Base-by-base conservation (phyloP, 2,329 filamentous ascomycete species). In the Sphaerulina vaccinii region DNA sequence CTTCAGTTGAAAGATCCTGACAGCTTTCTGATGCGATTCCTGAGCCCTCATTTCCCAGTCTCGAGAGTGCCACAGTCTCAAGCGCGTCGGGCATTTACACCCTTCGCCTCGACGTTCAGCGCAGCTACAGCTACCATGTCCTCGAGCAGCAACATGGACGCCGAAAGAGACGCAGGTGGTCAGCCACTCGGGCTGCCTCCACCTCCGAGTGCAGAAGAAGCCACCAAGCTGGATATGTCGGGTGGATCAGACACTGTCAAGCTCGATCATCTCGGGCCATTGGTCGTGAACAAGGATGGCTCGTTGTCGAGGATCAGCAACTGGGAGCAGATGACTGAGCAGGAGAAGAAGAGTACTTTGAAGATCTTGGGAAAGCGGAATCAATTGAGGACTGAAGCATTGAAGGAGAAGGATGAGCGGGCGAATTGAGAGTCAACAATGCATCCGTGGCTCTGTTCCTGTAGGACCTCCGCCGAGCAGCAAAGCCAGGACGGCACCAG, bases 261-360 rank as follows among this genome's bases (percentile, higher is more conserved):
- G 43, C 78, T 90, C 7, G 85, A 88, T 64, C 78, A 82, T 55
- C 73, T 90, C 19, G 87, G 87, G 0, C 87, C 87, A 1, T 75
- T 90, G 62, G 86, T 91, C 1, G 83, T 90, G 49, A 87, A 89
- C 67, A 73, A 76, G 55, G 85, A 91, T 68, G 87, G 87, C 16
- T 84, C 84, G 7, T 69, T 90, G 60, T 83, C 83, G 51, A 79
- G 86, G 27, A 87, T 91, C 61, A 71, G 78, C 29, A 90, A 91
- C 68, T 91, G 87, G 87, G 75, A 73, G 7, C 73, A 83, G 58
- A 89, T 90, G 87, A 79, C 80, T 2, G 81, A 82, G 21, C 76
- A 82, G 5, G 87, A 90, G 75, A 77, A 75, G 66, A 71, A 80
- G 65, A 87, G 83, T 63, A 88, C 86, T 32, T 58, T 90, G 65